These are phyloP conservation scores for Penicillium sp. DNA, from an alignment of 2,329 filamentous ascomycete genomes.

Conservation along the genomic window DNA sequence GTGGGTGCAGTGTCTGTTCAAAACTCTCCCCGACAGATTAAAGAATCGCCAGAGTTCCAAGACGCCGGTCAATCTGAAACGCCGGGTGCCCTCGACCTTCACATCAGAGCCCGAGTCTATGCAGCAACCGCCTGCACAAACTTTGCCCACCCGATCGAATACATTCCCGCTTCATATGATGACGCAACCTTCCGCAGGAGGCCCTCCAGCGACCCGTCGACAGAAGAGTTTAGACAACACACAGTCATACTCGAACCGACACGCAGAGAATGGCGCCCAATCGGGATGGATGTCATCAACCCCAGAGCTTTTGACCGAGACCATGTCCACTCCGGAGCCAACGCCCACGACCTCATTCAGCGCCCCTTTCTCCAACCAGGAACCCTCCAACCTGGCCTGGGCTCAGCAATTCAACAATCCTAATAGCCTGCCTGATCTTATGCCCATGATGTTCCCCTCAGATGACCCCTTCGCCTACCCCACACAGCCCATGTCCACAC, in stretches of 20 bases:
- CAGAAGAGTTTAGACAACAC: constrained; percentile 30
- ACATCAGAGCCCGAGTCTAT: constrained; percentile 9
- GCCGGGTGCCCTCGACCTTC: constrained; percentile 33
- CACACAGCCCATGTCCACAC: constrained; percentile 43
- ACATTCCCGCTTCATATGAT: constrained; percentile 36
- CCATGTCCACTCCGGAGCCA: constrained; percentile 26
- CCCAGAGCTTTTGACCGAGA: constrained; percentile 26
- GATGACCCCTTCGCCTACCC: constrained; percentile 48
- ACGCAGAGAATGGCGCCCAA: constrained; percentile 15
- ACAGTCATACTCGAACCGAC: constrained; percentile 14
- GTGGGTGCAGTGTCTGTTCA: constrained; percentile 63
- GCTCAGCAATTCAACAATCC: constrained; percentile 30
- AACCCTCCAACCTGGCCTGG: constrained; percentile 24
- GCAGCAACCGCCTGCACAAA: constrained; percentile 17
- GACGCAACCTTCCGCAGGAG: constrained; percentile 20
- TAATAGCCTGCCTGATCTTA: constrained; percentile 41
- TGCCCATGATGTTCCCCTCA: constrained; percentile 48
- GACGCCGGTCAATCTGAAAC: constrained; percentile 45
- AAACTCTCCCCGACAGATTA: constrained; percentile 69
- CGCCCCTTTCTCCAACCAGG: constrained; percentile 19
- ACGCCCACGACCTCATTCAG: constrained; percentile 17
- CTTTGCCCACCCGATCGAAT: constrained; percentile 31
- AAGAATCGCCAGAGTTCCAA: constrained; percentile 49
- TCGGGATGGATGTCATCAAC: constrained; percentile 24
- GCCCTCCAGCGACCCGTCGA: constrained; percentile 16